These are phyloP conservation scores for Pseudogymnoascus sp. DNA, from an alignment of 2,329 filamentous ascomycete genomes.

Conservation along the genomic window DNA sequence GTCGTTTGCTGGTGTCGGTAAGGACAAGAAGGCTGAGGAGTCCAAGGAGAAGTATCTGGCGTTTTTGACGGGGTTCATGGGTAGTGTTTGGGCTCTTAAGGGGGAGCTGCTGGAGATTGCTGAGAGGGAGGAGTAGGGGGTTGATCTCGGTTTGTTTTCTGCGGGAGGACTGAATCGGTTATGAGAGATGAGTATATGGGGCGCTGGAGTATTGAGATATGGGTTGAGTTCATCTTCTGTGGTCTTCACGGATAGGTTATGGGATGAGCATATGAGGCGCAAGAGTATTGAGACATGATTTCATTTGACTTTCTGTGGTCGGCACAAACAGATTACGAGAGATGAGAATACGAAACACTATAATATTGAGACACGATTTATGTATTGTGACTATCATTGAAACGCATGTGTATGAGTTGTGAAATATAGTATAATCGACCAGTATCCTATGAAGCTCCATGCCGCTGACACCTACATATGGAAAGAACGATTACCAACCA, in stretches of 20 bases:
- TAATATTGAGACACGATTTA: neutral
- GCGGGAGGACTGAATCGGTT: neutral
- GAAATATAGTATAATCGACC: neutral
- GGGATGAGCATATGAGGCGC: neutral
- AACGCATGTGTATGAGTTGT: neutral
- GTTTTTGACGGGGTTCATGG: neutral
- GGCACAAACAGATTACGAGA: neutral
- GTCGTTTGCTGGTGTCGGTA: neutral
- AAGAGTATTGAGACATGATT: neutral
- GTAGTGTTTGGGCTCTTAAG: neutral
- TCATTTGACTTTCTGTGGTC: neutral
- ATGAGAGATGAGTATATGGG: neutral
- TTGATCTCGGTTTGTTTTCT: neutral
- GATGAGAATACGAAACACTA: neutral
- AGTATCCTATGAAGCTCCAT: neutral
- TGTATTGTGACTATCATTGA: neutral
- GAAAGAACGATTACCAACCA: neutral
- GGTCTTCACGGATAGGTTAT: neutral
- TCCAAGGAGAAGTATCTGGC: neutral
- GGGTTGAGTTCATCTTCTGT: neutral
- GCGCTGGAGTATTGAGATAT: neutral
- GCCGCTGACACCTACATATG: neutral
- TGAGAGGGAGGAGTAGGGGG: neutral
- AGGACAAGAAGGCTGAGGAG: neutral
- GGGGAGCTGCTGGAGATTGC: neutral